Evolutionary conservation across 495 filamentous ascomycete species (phyloP), one percentile per base, ranked within the genome.

Genomic region (Penicillium verhagenii): DNA sequence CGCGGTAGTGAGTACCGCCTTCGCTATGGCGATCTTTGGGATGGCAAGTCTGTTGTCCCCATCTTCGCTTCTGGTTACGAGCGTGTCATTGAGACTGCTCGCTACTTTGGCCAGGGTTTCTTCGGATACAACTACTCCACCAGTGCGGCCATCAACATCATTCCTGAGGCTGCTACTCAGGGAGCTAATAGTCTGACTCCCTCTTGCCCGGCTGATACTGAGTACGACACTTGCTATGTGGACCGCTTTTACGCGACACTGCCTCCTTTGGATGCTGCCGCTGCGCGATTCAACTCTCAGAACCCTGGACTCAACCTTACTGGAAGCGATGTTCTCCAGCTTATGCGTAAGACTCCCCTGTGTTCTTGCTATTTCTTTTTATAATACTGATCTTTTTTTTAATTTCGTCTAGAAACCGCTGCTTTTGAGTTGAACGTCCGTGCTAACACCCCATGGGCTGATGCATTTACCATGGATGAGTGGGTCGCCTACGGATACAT

Each of bases 171-270:
- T 7, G 61, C 46, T 20, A 54, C 62, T 19, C 68, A 61, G 42
- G 80, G 79, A 6, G 80, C 70, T 5, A 70, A 83, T 43, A 81
- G 79, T 24, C 62, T 83, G 21, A 82, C 80, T 7, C 78, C 80
- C 9, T 68, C 68, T 14, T 68, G 65, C 28, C 24, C 37, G 28
- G 33, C 10, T 16, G 54, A 63, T 29, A 20, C 38, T 18, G 46
- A 54, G 4, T 28, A 37, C n/a, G 6, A 38, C 2, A 58, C 44
- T 11, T 61, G 58, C 39, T 37, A 56, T 20, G 47, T 25, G 10
- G 31, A 56, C 10, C 56, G 47, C 7, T 35, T 48, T 1, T 18
- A 14, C 33, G 14, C 13, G 14, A 28, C 29, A 8, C 25, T 61
- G 45, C 59, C 59, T 6, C 38, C 37, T 21, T 63, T 65, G 19